Conservation (phyloP, 1,139 yeast species). For the Zygoascus sp. region DNA sequence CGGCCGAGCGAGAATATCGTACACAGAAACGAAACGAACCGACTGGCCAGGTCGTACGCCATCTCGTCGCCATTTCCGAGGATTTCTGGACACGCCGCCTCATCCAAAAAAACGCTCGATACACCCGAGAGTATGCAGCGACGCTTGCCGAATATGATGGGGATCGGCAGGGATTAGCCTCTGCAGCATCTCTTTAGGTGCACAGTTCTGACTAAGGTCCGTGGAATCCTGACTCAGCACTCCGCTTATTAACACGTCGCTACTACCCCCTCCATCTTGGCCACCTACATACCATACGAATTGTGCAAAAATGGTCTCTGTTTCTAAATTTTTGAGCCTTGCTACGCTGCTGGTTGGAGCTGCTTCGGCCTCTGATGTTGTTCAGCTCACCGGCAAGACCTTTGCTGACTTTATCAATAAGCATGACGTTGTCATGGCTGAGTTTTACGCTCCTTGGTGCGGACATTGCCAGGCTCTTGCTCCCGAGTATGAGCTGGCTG, state of each 20-base stretch:
- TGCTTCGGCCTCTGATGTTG: constrained; percentile 83
- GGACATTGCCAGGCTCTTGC: constrained; percentile 96
- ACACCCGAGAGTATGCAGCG: too few relatives aligned
- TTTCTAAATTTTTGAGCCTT: constrained; percentile 6
- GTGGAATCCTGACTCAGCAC: background rate
- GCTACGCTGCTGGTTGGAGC: constrained; percentile 49
- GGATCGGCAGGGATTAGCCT: too few relatives aligned
- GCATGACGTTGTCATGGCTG: constrained; percentile 82
- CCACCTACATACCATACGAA: background rate
- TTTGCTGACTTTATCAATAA: constrained; percentile 63
- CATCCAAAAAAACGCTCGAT: too few relatives aligned
- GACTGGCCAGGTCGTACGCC: too few relatives aligned
- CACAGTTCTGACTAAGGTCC: background rate
- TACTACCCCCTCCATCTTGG: background rate
- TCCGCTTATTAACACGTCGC: constrained; percentile 1
- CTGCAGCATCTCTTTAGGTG: too few relatives aligned
- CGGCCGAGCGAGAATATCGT: too few relatives aligned
- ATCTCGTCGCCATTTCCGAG: too few relatives aligned
- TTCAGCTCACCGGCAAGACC: constrained; percentile 49
- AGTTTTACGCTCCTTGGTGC: constrained; percentile 99
- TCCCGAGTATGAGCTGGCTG: constrained; percentile 86
- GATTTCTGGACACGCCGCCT: too few relatives aligned
- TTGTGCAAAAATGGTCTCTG: constrained; percentile 1
- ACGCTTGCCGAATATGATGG: too few relatives aligned
- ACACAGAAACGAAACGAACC: too few relatives aligned